A percentile compares a stretch with the other conserved stretches of the same genome.
Evolutionary conservation across 306 rosid genomes (phyloP).

Genomic region (Dalbergia cultrata): DNA sequence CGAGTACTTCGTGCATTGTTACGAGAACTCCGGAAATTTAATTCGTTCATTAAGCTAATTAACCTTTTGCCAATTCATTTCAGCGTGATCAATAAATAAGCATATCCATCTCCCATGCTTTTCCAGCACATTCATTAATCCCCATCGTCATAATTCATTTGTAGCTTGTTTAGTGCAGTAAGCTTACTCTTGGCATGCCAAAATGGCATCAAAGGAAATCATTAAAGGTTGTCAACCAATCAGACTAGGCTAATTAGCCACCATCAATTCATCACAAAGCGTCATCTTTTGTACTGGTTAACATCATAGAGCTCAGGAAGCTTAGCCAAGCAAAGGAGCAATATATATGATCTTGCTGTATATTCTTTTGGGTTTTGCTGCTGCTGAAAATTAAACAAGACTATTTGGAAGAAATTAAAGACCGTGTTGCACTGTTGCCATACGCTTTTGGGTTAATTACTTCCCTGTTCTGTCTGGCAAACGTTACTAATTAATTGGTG

Average conservation of each 20-base stretch:
- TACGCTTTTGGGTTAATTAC: not conserved
- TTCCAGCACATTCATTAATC: not conserved
- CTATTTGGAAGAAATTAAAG: too few species aligned
- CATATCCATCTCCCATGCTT: not conserved
- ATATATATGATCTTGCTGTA: too few species aligned
- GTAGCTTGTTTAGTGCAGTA: not conserved
- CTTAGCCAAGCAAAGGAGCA: too few species aligned
- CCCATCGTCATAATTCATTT: not conserved
- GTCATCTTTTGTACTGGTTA: too few species aligned
- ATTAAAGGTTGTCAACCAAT: not conserved
- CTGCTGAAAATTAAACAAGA: too few species aligned
- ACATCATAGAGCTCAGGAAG: too few species aligned
- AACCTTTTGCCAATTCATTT: not conserved
- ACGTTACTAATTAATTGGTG: not conserved
- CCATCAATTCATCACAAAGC: not conserved
- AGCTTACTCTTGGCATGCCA: not conserved
- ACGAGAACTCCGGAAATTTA: not conserved
- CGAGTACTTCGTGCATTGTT: not conserved
- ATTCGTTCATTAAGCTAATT: not conserved
- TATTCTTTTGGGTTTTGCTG: too few species aligned
- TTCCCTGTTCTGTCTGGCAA: not conserved
- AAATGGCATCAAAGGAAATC: not conserved
- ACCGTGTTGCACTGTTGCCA: too few species aligned
- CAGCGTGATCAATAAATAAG: conserved; percentile 15
- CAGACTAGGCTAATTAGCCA: conserved; percentile 9